Conservation (phyloP, 2,329 filamentous ascomycete species). For the Alternaria solani region DNA sequence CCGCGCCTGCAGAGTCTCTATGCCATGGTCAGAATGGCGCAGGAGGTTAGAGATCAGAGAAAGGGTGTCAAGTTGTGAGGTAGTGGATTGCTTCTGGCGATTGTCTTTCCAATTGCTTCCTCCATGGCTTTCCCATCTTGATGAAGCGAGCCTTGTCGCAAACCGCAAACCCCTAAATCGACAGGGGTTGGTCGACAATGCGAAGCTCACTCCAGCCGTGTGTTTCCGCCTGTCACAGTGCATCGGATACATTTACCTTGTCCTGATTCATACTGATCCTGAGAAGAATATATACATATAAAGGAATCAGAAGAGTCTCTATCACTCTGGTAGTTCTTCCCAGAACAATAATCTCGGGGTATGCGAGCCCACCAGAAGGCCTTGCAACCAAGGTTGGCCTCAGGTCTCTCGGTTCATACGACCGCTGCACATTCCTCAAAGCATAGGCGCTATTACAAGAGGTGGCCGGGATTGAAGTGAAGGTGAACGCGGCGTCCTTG, state of each 20-base stretch:
- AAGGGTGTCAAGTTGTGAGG: constrained; percentile 30
- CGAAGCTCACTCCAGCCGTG: background rate
- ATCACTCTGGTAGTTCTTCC: background rate
- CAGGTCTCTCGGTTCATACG: too few relatives aligned
- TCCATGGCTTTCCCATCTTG: background rate
- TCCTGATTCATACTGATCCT: background rate
- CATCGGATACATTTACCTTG: background rate
- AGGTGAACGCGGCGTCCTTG: background rate
- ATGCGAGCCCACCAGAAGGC: background rate
- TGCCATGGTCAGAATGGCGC: constrained; percentile 69
- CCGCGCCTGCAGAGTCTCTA: constrained; percentile 72
- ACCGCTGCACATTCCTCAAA: background rate
- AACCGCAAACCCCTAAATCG: background rate
- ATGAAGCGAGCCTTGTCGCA: background rate
- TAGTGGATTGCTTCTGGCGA: background rate
- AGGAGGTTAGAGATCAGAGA: constrained; percentile 60
- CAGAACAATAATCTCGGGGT: background rate
- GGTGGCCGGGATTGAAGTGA: background rate
- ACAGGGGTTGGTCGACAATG: background rate
- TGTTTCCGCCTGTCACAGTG: background rate
- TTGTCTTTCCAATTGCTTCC: background rate
- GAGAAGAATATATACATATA: background rate
- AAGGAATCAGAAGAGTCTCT: background rate
- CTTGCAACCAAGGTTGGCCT: background rate
- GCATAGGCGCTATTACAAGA: background rate